phyloP scores from a whole-genome alignment of 139 green algal genomes.

The Deuterostichococcus epilithicus region DNA sequence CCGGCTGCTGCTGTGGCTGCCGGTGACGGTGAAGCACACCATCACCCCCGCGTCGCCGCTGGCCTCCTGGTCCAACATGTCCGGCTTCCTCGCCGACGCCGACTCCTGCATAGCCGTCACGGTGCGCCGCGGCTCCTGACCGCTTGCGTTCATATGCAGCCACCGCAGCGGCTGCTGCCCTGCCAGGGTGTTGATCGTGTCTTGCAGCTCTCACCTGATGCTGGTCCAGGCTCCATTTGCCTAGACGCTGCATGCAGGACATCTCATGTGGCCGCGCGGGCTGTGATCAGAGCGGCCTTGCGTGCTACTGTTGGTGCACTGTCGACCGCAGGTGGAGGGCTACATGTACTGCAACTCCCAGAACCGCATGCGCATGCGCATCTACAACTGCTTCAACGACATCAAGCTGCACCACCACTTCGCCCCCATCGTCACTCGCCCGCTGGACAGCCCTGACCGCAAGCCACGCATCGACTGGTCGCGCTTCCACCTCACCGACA shows the following conservation, averaged over 20 bases:
- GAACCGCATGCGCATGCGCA: conserved; percentile 48
- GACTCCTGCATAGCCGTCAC: conserved; percentile 56
- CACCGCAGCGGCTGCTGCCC: too few species aligned
- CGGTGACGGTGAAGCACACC: conserved; percentile 50
- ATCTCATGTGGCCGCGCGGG: too few species aligned
- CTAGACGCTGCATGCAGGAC: too few species aligned
- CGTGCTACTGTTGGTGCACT: too few species aligned
- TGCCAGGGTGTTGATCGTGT: too few species aligned
- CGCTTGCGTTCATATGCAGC: too few species aligned
- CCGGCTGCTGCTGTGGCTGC: conserved; percentile 58
- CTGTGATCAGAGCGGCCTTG: too few species aligned
- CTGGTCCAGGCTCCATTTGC: too few species aligned
- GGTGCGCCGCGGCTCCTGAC: conserved; percentile 30
- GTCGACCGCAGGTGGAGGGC: conserved; percentile 31
- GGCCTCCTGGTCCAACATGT: conserved; percentile 21
- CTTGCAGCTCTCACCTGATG: too few species aligned
- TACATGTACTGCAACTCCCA: conserved; percentile 39
- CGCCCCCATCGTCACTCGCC: conserved; percentile 38
- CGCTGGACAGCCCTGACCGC: conserved; percentile 14
- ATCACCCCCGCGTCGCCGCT: conserved; percentile 49
- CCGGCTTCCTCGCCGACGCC: conserved; percentile 34
- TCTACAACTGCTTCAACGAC: conserved; percentile 39
- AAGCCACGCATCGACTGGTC: conserved; percentile 29
- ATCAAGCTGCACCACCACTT: conserved; percentile 42
- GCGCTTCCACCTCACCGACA: conserved; percentile 16